Base-by-base conservation (phyloP, 352 stramenopile genomes). In the Peronospora destructor region DNA sequence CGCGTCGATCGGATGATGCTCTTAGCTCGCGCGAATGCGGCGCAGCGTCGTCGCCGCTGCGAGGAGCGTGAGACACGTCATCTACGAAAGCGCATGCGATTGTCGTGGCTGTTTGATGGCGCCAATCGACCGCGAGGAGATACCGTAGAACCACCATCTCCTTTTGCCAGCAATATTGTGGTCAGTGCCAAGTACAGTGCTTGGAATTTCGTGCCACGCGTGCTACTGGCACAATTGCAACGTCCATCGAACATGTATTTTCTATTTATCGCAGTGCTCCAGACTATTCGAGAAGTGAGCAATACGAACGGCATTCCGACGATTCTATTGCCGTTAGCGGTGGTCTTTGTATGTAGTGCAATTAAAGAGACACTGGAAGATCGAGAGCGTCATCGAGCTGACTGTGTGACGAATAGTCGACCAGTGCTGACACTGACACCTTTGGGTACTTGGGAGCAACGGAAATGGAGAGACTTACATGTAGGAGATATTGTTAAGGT, bases 301-400 rank as follows among this genome's bases (percentile, higher is more conserved):
- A 94, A 94, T 50, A 94, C 84, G 35, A 84, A 65, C 35, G 84
- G 84, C 33, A 75, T 94, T 35, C 85, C 85, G 38, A 89, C 77
- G 26, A 86, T 87, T 45, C 35, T 87, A 41, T 45, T 92, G 38
- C 77, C 81, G 33, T 64, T 95, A 25, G 63, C 59, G 19, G 68
- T 91, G 45, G 79, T 94, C 12, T 82, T 92, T 48, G 68, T 88
- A 35, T 88, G 82, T 47, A 87, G 72, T 33, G 78, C 73, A 14
- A 85, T 92, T 46, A 88, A 88, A 66, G 80, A 89, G 38, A 77
- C 73, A 16, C 53, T 91, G n/a, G 84, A 93, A 61, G 84, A 93
- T 40, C 68, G 80, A 26, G 72, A 87, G 53, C 76, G 84, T 3
- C 80, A 93, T 57, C 72, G 74, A 17, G 84, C 78, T 0, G 84